phyloP scores from a whole-genome alignment of 139 green algal species.

The Auxenochlorella pyrenoidosa region DNA sequence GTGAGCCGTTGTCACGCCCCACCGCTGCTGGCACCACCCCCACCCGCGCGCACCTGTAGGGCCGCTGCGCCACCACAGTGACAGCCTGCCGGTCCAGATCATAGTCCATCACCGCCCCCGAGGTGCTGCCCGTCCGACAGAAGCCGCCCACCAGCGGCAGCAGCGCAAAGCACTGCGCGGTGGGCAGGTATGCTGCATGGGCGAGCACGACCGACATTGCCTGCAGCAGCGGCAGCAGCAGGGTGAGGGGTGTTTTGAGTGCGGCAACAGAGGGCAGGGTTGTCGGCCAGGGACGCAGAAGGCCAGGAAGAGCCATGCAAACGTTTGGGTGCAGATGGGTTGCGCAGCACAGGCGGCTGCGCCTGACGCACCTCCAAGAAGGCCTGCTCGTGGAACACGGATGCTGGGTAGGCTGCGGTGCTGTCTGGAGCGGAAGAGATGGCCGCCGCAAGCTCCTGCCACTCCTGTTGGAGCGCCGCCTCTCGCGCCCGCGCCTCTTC shows the following conservation, averaged over 20 bases:
- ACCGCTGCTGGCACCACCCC: neutral
- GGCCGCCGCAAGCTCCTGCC: constrained; percentile 34
- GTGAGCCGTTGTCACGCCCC: too few relatives aligned
- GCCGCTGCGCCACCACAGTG: constrained; percentile 58
- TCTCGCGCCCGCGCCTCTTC: constrained; percentile 57
- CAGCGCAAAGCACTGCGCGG: constrained; percentile 91
- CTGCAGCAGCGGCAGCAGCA: constrained; percentile 52
- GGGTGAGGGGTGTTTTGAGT: too few relatives aligned
- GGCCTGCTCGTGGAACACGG: constrained; percentile 55
- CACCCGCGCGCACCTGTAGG: constrained; percentile 50
- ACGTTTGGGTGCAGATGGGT: neutral
- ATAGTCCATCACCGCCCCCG: constrained; percentile 81
- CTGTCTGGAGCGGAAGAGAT: neutral
- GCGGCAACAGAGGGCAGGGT: neutral
- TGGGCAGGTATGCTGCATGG: constrained; percentile 82
- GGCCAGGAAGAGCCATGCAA: neutral
- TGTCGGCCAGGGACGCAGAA: neutral
- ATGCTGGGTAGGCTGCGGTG: constrained; percentile 7
- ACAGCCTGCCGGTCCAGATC: constrained; percentile 65
- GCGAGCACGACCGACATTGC: constrained; percentile 88
- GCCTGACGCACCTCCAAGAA: constrained; percentile 68
- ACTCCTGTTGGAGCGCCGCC: constrained; percentile 69
- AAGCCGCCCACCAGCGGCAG: constrained; percentile 73
- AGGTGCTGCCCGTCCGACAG: constrained; percentile 66
- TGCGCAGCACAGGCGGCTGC: neutral